Percentiles rank a stretch among this genome's conserved stretches.
Evolutionary conservation across 495 filamentous ascomycete genomes (phyloP).

Genomic region (Neurospora africana): DNA sequence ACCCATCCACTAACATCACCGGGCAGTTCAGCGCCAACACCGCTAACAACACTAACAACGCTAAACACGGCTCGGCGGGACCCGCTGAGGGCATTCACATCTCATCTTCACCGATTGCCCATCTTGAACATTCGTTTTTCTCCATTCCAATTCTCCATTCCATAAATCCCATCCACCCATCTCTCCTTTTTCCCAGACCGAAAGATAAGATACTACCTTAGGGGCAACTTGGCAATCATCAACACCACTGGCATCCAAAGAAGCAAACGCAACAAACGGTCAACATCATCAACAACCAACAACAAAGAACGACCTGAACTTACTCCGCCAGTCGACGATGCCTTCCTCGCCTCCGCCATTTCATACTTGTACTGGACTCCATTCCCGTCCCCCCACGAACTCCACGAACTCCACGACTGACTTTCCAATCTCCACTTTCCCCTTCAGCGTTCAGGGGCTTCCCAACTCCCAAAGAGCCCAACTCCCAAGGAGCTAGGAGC

Average conservation of each 20-base stretch:
- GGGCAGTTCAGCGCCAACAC: too few relatives aligned
- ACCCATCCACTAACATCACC: not conserved
- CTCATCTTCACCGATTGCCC: not conserved
- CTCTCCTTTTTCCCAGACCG: too few relatives aligned
- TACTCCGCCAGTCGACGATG: too few relatives aligned
- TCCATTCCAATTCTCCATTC: not conserved
- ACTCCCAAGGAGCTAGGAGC: too few relatives aligned
- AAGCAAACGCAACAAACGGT: not conserved
- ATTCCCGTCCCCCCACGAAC: too few relatives aligned
- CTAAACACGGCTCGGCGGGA: not conserved
- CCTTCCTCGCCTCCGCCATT: too few relatives aligned
- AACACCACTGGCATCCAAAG: not conserved
- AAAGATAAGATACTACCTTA: not conserved
- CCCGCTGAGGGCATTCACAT: not conserved
- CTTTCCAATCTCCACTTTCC: too few relatives aligned
- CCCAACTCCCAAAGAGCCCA: too few relatives aligned
- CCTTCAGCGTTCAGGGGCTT: too few relatives aligned
- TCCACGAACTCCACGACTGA: too few relatives aligned
- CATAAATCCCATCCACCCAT: not conserved
- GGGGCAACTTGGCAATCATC: not conserved
- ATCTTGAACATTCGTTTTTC: not conserved
- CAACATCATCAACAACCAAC: not conserved
- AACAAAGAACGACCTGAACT: not conserved
- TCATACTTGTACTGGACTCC: too few relatives aligned
- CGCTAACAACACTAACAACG: not conserved